Percentiles rank a stretch among this genome's conserved stretches.
These are phyloP conservation scores for Blastomyces parvus DNA, from an alignment of 2,329 filamentous ascomycete genomes.

Conservation along the genomic window DNA sequence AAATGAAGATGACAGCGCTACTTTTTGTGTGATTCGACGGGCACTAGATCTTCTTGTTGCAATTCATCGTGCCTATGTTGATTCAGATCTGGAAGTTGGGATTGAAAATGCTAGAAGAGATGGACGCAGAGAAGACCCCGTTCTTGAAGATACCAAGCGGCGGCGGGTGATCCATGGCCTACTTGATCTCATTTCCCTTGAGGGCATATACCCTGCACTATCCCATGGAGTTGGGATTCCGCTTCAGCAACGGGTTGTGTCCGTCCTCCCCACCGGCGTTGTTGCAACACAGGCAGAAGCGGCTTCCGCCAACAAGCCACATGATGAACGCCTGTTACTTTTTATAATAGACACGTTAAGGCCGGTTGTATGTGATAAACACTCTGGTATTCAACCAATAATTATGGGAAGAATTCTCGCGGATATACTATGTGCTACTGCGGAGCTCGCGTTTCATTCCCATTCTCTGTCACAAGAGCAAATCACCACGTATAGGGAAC, in stretches of 20 bases:
- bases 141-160: conserved; percentile 34
- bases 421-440: conserved; percentile 32
- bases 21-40: conserved; percentile 25
- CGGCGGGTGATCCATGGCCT: conserved; percentile 33
- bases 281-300: conserved; percentile 29
- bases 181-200: conserved; percentile 36
- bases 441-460: conserved; percentile 34
- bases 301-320: conserved; percentile 15
- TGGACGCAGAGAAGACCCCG: conserved; percentile 21
- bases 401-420: conserved; percentile 33
- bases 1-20: conserved; percentile 16
- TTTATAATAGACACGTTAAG: conserved; percentile 24
- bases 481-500: conserved; percentile 17
- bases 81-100: not conserved
- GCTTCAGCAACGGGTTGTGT: conserved; percentile 36
- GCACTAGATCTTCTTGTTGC: conserved; percentile 27
- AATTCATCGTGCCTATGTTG: conserved; percentile 30
- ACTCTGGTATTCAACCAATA: conserved; percentile 31
- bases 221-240: conserved; percentile 37
- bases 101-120: not conserved
- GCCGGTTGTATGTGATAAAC: conserved; percentile 25
- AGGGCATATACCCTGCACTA: conserved; percentile 38
- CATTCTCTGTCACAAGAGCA: conserved; percentile 15
- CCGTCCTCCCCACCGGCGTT: conserved; percentile 34
- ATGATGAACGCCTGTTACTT: conserved; percentile 25